These are phyloP conservation scores for Leishmania arabica DNA, from an alignment of 208 protist species.

Conservation along the genomic window DNA sequence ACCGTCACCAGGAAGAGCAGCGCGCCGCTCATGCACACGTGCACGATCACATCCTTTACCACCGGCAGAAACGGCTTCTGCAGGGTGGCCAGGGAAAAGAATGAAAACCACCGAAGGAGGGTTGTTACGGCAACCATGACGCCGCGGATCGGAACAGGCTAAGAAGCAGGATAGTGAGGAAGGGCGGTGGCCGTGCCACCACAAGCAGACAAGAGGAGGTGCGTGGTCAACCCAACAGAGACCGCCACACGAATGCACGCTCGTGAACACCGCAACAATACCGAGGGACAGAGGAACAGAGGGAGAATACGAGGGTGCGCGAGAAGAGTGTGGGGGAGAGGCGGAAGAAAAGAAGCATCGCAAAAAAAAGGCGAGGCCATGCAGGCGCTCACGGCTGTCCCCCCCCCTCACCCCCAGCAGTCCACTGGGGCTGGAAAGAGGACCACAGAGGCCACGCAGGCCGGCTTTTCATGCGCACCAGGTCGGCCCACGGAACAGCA, in stretches of 20 bases:
- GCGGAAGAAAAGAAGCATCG: neutral
- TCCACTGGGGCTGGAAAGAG: neutral
- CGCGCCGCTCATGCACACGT: conserved; percentile 25
- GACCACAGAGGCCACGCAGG: neutral
- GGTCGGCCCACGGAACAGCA: neutral
- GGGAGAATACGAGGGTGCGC: neutral
- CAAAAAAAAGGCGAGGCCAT: neutral
- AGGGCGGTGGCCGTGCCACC: neutral
- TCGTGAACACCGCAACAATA: neutral
- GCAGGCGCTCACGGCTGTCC: neutral
- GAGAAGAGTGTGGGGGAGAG: neutral
- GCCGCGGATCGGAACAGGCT: neutral
- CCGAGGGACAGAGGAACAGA: neutral
- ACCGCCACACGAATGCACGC: neutral
- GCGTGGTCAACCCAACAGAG: neutral
- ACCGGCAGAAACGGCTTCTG: conserved; percentile 23
- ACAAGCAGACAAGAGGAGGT: neutral
- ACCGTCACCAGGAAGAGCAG: conserved; percentile 22
- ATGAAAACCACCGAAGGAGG: conserved; percentile 22
- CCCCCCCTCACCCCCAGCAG: neutral
- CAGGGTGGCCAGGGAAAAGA: conserved; percentile 14
- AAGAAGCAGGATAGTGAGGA: neutral
- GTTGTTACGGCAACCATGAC: conserved; percentile 11
- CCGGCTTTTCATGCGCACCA: neutral
- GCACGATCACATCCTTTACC: conserved; percentile 18